Evolutionary conservation across 2,329 filamentous ascomycete species (phyloP).

Genomic region (Xylaria multiplex): DNA sequence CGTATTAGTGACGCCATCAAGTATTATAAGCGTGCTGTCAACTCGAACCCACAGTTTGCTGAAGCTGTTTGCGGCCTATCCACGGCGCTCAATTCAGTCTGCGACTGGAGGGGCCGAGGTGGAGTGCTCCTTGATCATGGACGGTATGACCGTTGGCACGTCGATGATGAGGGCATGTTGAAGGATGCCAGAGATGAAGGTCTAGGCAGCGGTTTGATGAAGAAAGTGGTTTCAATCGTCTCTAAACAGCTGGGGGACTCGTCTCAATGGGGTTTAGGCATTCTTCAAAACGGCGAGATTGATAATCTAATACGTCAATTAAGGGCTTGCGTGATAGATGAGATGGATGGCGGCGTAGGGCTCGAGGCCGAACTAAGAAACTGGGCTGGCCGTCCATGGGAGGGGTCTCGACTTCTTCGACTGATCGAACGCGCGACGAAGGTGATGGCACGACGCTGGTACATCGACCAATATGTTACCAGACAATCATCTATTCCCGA

Average conservation of each 20-base stretch:
- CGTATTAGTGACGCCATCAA: conserved; percentile 89
- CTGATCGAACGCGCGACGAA: conserved; percentile 87
- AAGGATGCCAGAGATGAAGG: conserved; percentile 73
- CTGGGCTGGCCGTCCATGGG: conserved; percentile 83
- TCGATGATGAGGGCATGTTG: conserved; percentile 84
- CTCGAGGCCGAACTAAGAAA: conserved; percentile 55
- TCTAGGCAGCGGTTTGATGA: conserved; percentile 81
- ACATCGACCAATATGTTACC: conserved; percentile 79
- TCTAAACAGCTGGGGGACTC: conserved; percentile 87
- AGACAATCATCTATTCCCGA: conserved; percentile 64
- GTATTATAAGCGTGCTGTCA: conserved; percentile 91
- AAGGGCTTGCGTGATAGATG: conserved; percentile 51
- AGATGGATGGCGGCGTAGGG: conserved; percentile 50
- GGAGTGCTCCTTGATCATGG: conserved; percentile 81
- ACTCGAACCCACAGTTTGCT: conserved; percentile 92
- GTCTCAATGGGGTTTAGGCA: conserved; percentile 82
- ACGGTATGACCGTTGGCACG: conserved; percentile 89
- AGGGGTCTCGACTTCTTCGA: conserved; percentile 85
- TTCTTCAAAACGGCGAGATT: conserved; percentile 67
- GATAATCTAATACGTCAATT: conserved; percentile 62
- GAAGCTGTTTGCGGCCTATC: conserved; percentile 96
- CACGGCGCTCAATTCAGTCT: conserved; percentile 95
- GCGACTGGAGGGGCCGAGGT: conserved; percentile 90
- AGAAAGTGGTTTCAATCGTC: conserved; percentile 90
- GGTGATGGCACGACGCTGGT: conserved; percentile 84